A percentile compares a stretch with the other conserved stretches of the same genome.
Evolutionary conservation across 768 basidiomycete species (phyloP).

Genomic region (Lentinula edodes): DNA sequence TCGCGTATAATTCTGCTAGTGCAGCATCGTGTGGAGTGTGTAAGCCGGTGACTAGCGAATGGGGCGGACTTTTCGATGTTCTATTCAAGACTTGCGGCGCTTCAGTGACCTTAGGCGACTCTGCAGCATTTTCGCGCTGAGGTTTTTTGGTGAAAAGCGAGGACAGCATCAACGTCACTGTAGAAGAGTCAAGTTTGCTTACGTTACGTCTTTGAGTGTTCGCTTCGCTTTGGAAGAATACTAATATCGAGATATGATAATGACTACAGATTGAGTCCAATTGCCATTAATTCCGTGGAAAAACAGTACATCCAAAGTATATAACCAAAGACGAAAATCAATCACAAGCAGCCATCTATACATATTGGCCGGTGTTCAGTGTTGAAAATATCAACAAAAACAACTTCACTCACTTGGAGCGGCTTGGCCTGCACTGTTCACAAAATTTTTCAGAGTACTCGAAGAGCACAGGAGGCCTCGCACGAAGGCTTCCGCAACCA

Average conservation of each 20-base stretch:
- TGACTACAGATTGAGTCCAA: too few relatives aligned
- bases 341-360: slow-evolving; percentile 16
- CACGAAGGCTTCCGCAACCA: slow-evolving; percentile 44
- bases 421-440: slow-evolving; percentile 29
- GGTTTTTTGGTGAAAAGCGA: not conserved
- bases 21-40: slow-evolving; percentile 61
- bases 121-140: not conserved
- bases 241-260: too few relatives aligned
- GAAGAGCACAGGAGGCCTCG: slow-evolving; percentile 36
- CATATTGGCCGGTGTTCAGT: not conserved
- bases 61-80: not conserved
- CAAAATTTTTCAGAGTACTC: slow-evolving; percentile 25
- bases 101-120: not conserved
- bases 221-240: too few relatives aligned
- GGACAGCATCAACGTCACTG: not conserved
- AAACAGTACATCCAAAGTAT: not conserved
- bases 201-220: not conserved
- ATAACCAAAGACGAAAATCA: not conserved
- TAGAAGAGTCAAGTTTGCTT: not conserved
- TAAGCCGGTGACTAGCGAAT: slow-evolving; percentile 21
- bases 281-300: too few relatives aligned
- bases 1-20: slow-evolving; percentile 46
- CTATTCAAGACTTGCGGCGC: too few relatives aligned
- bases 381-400: not conserved
- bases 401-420: slow-evolving; percentile 26